Evolutionary conservation across 768 basidiomycete genomes (phyloP).

Genomic region (Boletus subparvulus): DNA sequence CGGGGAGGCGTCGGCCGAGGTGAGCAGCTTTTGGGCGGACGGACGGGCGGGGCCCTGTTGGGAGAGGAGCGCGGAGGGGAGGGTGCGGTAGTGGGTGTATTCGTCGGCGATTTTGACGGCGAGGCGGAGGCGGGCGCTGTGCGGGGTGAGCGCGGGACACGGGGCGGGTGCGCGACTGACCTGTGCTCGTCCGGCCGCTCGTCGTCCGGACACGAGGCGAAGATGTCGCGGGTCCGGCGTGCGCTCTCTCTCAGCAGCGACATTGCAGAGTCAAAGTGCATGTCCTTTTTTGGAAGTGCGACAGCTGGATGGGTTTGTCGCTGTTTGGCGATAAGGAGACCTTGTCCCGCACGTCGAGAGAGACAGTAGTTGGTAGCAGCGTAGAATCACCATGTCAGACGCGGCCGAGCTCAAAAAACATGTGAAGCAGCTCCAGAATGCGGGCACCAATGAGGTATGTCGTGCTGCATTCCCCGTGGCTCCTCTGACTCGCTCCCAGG

Average conservation of each 20-base stretch:
- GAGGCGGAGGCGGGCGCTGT: conserved; percentile 64
- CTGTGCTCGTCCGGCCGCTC: conserved; percentile 69
- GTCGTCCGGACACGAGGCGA: conserved; percentile 64
- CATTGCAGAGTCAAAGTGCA: background rate
- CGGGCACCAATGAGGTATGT: conserved; percentile 57
- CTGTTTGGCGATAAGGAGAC: conserved; percentile 16
- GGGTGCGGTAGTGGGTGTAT: conserved; percentile 80
- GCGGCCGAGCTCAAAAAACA: conserved; percentile 71
- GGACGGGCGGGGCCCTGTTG: conserved; percentile 78
- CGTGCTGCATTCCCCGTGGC: background rate
- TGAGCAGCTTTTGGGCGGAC: conserved; percentile 62
- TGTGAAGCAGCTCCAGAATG: conserved; percentile 74
- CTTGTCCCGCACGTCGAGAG: background rate
- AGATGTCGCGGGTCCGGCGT: conserved; percentile 72
- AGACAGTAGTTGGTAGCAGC: conserved; percentile 17
- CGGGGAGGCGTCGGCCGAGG: conserved; percentile 48
- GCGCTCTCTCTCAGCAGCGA: conserved; percentile 55
- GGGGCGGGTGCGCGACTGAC: conserved; percentile 36
- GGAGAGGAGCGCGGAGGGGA: conserved; percentile 75
- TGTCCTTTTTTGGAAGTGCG: conserved; percentile 9
- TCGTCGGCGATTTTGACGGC: conserved; percentile 88
- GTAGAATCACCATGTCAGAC: conserved; percentile 34
- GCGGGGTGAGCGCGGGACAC: background rate
- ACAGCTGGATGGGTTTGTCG: conserved; percentile 1
- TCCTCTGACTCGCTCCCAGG: conserved; percentile 40